Evolutionary conservation across 371 early-diverging fungal genomes (phyloP), one percentile per base, ranked within the genome.

Genomic region (Phascolomyces articulosus): DNA sequence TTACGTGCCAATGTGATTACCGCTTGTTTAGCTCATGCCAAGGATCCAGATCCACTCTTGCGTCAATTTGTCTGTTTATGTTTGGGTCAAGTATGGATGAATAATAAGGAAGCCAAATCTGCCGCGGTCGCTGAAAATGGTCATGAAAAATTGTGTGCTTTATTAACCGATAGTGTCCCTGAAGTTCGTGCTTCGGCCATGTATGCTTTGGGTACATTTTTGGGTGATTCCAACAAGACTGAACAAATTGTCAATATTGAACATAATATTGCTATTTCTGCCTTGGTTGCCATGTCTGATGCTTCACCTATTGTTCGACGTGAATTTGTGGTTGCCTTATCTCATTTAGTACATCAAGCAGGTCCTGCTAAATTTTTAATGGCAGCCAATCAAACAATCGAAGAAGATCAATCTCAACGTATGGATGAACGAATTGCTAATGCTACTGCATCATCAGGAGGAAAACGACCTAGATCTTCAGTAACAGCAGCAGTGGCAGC

Each of bases 1-100:
- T 70, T 95, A 44, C 83, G 88, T 65, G 80, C 83, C 26, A 88
- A 89, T 54, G 84, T 93, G 3, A 78, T 95, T 24, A 68, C 79
- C 13, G 86, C 89, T 9, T 85, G 93, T 60, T 63, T 90, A 21
- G 85, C 87, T 7, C 93, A 95, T 67, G 78, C 93, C 15, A 74
- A 71, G 16, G 93, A 94, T 61, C 84, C 78, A 3, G 93, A 94
- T 67, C 47, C 47, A 47, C 77, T 95, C 4, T 78, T 97, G 55
- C 86, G 97, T 4, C 95, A 95, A 71, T 98, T 98, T 96, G 80
- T 90, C 0, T 90, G 94, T 68, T 74, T 97, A 18, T 92, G 95
- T 66, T 75, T 96, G 23, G 91, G 90, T 3, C 93, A 96, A 76
- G 80, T 95, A 16, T 95, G 95, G 93, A 87, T 88, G 74, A 84